phyloP scores from a whole-genome alignment of 345 rosid genomes.

The Populus alba region DNA sequence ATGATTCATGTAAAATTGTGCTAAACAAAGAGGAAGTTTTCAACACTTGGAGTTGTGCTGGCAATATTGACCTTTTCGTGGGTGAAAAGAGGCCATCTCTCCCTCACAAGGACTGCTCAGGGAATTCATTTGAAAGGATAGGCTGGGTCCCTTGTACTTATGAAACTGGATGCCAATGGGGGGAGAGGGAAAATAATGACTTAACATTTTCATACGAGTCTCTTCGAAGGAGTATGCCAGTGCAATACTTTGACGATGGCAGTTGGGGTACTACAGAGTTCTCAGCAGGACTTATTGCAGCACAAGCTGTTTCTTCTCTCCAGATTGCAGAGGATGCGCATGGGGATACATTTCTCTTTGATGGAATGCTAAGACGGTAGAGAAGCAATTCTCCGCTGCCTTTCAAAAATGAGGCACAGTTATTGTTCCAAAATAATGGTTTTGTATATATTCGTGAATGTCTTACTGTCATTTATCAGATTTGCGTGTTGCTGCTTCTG shows the following conservation, averaged over 20 bases:
- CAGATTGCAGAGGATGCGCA: conserved; percentile 69
- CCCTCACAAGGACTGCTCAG: conserved; percentile 34
- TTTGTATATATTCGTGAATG: conserved; percentile 32
- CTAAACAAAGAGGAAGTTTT: conserved; percentile 46
- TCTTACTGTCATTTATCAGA: not conserved
- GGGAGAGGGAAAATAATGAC: conserved; percentile 33
- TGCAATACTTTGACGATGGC: conserved; percentile 29
- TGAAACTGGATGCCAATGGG: conserved; percentile 48
- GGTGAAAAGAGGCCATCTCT: conserved; percentile 37
- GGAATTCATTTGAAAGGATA: conserved; percentile 46
- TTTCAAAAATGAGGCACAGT: conserved; percentile 2
- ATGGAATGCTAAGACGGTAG: conserved; percentile 57
- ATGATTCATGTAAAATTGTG: conserved; percentile 59
- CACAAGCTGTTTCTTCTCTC: conserved; percentile 84
- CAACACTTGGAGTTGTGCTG: conserved; percentile 49
- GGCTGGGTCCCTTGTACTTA: conserved; percentile 53
- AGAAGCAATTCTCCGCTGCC: not conserved
- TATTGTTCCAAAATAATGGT: conserved; percentile 20
- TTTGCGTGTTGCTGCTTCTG: conserved; percentile 19
- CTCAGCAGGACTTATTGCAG: conserved; percentile 66
- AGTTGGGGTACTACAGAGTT: conserved; percentile 49
- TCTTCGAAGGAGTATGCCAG: conserved; percentile 34
- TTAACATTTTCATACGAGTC: conserved; percentile 59
- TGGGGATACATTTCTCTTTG: conserved; percentile 47
- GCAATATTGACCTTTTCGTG: conserved; percentile 41